Evolutionary conservation across 768 basidiomycete genomes (phyloP).

Genomic region (Boletus tomentosulus): DNA sequence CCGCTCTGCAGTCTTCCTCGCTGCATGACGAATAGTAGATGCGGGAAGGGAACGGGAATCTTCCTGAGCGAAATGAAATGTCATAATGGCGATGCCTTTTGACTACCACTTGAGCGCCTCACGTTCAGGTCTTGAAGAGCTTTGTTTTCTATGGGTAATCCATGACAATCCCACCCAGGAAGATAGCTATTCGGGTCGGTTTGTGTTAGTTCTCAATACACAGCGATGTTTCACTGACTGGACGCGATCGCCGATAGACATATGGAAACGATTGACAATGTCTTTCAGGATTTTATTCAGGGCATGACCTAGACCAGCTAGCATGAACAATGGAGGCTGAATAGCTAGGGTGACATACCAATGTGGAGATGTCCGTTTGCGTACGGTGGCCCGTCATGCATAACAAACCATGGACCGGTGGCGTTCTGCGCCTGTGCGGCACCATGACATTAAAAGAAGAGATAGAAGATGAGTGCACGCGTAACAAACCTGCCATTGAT

Average conservation of each 20-base stretch:
- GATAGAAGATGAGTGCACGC: not conserved
- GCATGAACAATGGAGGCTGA: not conserved
- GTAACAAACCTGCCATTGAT: constrained; percentile 68
- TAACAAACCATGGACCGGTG: constrained; percentile 67
- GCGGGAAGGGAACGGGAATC: constrained; percentile 56
- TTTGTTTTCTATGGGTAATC: constrained; percentile 95
- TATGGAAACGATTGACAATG: constrained; percentile 86
- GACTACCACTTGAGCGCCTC: not conserved
- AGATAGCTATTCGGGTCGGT: constrained; percentile 58
- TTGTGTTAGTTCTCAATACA: not conserved
- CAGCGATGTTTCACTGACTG: constrained; percentile 52
- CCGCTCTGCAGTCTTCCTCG: constrained; percentile 64
- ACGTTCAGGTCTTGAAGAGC: constrained; percentile 76
- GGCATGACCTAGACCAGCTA: constrained; percentile 67
- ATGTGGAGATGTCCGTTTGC: constrained; percentile 96
- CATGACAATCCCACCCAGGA: constrained; percentile 98
- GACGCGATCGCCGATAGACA: constrained; percentile 71
- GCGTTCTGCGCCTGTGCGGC: constrained; percentile 56
- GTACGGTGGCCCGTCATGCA: constrained; percentile 97
- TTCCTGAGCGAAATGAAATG: constrained; percentile 36
- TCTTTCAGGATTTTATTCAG: constrained; percentile 97
- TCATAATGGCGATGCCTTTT: not conserved
- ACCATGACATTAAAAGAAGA: not conserved
- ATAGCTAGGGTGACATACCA: constrained; percentile 45
- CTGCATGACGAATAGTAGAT: constrained; percentile 61